These are phyloP conservation scores for Epithemia pelagica DNA, from an alignment of 108 stramenopile genomes.

Conservation along the genomic window DNA sequence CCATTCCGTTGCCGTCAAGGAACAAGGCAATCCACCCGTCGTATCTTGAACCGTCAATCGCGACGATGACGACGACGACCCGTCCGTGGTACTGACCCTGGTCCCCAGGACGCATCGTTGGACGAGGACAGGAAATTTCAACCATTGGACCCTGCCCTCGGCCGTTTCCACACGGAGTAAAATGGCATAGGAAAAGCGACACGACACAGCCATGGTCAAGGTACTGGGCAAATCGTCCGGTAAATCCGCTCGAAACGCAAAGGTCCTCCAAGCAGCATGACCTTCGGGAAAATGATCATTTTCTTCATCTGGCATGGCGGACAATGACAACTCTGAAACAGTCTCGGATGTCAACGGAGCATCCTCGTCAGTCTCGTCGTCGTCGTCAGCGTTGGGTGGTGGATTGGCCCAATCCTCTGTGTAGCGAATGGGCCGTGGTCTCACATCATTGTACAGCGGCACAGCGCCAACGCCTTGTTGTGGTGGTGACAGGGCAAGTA, in stretches of 20 bases:
- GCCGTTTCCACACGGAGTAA: conserved; percentile 1
- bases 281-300: too few species aligned
- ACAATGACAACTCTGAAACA: too few species aligned
- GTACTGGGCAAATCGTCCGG: conserved; percentile 37
- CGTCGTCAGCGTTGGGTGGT: too few species aligned
- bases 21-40: conserved; percentile 31
- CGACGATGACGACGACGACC: not conserved
- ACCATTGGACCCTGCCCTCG: not conserved
- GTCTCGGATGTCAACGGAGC: too few species aligned
- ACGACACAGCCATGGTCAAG: conserved; percentile 25
- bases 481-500: too few species aligned
- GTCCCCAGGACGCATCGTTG: not conserved
- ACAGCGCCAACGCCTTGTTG: too few species aligned
- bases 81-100: not conserved
- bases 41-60: conserved; percentile 30
- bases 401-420: not conserved
- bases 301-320: too few species aligned
- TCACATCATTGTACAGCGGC: not conserved
- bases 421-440: not conserved
- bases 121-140: not conserved
- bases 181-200: conserved; percentile 43
- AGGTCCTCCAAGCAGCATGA: too few species aligned
- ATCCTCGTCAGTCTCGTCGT: too few species aligned
- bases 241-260: conserved; percentile 47
- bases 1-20: conserved; percentile 38